Base-by-base conservation (phyloP, 2,329 filamentous ascomycete species). In the Neonectria sp. region DNA sequence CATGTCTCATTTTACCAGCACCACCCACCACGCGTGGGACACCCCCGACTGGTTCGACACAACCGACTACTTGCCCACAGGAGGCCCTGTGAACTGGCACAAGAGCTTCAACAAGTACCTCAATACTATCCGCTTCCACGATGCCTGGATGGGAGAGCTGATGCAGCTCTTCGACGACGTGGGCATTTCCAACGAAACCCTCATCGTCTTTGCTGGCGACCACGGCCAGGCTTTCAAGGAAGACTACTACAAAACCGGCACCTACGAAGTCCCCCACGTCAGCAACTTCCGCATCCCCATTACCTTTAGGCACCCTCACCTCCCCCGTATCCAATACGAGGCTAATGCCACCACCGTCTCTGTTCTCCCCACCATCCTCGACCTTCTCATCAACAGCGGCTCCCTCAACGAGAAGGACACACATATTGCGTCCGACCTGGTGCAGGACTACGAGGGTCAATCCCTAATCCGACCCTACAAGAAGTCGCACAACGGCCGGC, bases 1-100 rank as follows among this genome's bases (percentile, higher is more conserved):
- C 66, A 68, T 81, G 51, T 73, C 79, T 3, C 80, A 82, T 46
- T 73, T 82, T 7, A 82, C 80, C 3, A 81, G 79, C 63, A 81
- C 79, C 15, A 78, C 77, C 1, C 79, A 82, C 53, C 79, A 81
- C 55, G 75, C 79, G 2, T 81, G 74, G 74, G 71, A 66, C 40
- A 66, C 68, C 0, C 74, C 74, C 3, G 48, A 73, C 33, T 71
- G 60, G 7, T 71, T 75, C 46, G 72, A 78, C 1, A 60, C 56
- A 3, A 58, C 65, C 31, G 64, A 75, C 3, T 76, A 76, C 57
- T 3, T 76, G 8, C 67, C 70, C 1, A 73, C 74, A 4, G 65
- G 74, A 1, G 78, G 78, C n/a, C 63, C 66, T 3, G 71, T 74
- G 24, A 70, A 74, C 29, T 73, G 71, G 33, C 67, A 77, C n/a